Base-by-base conservation (phyloP, 1,284 basidiomycete genomes). In the Moesziomyces sp. region DNA sequence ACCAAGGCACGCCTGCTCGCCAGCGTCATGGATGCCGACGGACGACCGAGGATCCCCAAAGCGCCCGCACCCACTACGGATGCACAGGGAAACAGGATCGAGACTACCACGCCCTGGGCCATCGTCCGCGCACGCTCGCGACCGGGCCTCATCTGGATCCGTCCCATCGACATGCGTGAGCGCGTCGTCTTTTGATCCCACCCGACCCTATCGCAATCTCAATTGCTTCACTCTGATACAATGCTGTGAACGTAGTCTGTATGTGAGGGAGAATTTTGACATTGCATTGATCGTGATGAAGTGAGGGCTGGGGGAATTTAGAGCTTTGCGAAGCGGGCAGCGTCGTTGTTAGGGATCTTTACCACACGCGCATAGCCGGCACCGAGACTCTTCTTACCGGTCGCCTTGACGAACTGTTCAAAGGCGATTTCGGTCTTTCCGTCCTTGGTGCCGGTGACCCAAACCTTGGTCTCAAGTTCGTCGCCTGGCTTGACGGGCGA, bases 61-160 rank as follows among this genome's bases (percentile, higher is more conserved):
- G 67, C 61, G 16, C 57, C 57, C n/a, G 60, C 66, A 4, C 53
- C 52, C 46, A 66, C 56, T 9, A 52, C 42, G 46, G 62, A 66
- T 45, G 54, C 28, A 16, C 45, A 61, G 52, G 77, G 67, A n/a
- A 52, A 68, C 3, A 54, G 24, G 38, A 46, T 74, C 23, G 70
- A 73, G 52, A 73, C 76, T 23, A 76, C 72, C 0, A 59, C 58
- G 30, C 78, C 80, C 14, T 82, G 73, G 74, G 57, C 61, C 21
- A 66, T 82, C 42, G 57, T 80, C 9, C 55, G 81, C 19, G 79
- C 80, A 21, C 67, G 81, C 13, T 68, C 65, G 9, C 46, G 75
- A 7, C 79, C 81, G 0, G 81, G 81, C 7, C 23, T 77, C 34
- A 71, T 80, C 44, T 83, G 80, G 81, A 62, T 83, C 18, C 28